phyloP scores from a whole-genome alignment of 805 yeast species.

The Grigorovia yakushimaensis region DNA sequence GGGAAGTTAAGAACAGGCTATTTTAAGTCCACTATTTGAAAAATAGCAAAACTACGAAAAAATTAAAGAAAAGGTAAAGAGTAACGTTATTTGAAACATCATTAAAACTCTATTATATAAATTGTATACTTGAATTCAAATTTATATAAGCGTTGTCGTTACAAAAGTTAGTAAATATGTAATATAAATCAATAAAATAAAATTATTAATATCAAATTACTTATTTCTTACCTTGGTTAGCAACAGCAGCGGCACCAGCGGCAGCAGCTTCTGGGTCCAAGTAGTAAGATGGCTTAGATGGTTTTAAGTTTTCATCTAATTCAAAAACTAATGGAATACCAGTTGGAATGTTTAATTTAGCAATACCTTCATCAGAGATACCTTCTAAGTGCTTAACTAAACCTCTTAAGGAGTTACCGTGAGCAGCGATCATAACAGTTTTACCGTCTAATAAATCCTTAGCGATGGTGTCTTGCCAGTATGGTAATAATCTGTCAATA shows the following conservation, averaged over 20 bases:
- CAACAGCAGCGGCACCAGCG: constrained; percentile 99
- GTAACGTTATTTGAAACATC: background rate
- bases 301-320: constrained; percentile 76
- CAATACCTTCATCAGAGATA: constrained; percentile 85
- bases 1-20: no score
- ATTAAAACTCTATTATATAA: background rate
- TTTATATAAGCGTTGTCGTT: background rate
- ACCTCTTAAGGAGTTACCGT: constrained; percentile 97
- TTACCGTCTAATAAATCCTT: constrained; percentile 75
- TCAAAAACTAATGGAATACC: constrained; percentile 98
- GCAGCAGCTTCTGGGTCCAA: constrained; percentile 99
- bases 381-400: constrained; percentile 91
- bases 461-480: constrained; percentile 90
- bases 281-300: constrained; percentile 89
- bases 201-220: background rate
- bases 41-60: background rate
- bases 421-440: constrained; percentile 91
- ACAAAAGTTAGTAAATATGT: background rate
- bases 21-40: no score
- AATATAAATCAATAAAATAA: background rate
- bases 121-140: background rate
- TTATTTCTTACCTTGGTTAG: constrained; percentile 77
- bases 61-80: no score
- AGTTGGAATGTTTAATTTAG: constrained; percentile 93
- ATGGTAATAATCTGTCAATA: constrained; percentile 92